phyloP scores from a whole-genome alignment of 805 yeast species.

The Cyberlindnera euphorbiiphila region DNA sequence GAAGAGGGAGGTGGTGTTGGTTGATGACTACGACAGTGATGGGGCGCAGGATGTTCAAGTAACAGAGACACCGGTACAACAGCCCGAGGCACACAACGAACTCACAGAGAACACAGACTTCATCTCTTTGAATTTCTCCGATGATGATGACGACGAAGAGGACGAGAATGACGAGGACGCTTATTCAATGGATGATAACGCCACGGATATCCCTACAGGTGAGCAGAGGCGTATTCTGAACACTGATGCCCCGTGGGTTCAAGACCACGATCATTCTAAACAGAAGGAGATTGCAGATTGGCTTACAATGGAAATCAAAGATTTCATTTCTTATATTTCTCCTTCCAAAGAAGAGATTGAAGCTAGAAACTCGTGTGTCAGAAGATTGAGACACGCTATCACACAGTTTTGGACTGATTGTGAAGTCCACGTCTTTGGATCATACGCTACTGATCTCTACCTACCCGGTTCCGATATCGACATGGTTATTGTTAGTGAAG shows the following conservation, averaged over 20 bases:
- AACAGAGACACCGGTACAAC: too few species aligned
- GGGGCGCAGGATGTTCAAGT: conserved; percentile 1
- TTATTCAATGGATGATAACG: conserved; percentile 27
- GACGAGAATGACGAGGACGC: conserved; percentile 26
- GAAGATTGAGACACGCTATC: conserved; percentile 50
- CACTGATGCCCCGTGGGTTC: conserved; percentile 63
- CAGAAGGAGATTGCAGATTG: conserved; percentile 81
- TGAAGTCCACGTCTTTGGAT: conserved; percentile 84
- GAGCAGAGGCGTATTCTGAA: conserved; percentile 19
- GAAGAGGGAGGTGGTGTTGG: conserved; percentile 9
- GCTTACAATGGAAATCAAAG: conserved; percentile 81
- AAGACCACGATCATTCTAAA: conserved; percentile 69
- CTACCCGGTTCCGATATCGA: conserved; percentile 96
- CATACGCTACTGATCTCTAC: conserved; percentile 88
- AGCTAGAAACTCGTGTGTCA: conserved; percentile 62
- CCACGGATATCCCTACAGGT: conserved; percentile 15
- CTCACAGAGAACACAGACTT: conserved; percentile 39
- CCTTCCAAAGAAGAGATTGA: conserved; percentile 74
- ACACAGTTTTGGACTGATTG: conserved; percentile 70
- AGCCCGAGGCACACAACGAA: conserved; percentile 22
- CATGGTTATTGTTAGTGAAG: conserved; percentile 72
- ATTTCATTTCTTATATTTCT: conserved; percentile 79
- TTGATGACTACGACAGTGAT: conserved; percentile 11
- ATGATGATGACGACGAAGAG: conserved; percentile 25
- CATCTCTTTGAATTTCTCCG: conserved; percentile 36